A percentile compares a stretch with the other conserved stretches of the same genome.
Conservation (phyloP, 2,329 filamentous ascomycete genomes). For the Rhynchosporium agropyri region DNA sequence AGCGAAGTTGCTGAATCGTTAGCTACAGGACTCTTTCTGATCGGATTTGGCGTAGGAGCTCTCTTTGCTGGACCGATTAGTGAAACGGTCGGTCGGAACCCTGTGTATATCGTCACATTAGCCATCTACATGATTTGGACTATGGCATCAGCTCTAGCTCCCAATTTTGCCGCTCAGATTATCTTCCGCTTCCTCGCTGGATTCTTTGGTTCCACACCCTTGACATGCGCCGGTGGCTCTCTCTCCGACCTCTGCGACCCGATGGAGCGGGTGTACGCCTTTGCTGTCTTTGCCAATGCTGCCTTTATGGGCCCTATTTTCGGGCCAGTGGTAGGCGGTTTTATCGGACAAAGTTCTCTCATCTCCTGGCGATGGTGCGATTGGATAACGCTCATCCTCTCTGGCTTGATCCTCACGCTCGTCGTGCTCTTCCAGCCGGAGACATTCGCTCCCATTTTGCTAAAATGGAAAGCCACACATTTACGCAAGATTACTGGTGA, state of each 20-base stretch:
- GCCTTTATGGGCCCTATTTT: slow-evolving; percentile 34
- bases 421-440: slow-evolving; percentile 29
- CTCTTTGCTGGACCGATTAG: slow-evolving; percentile 46
- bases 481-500: slow-evolving; percentile 30
- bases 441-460: slow-evolving; percentile 26
- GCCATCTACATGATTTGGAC: slow-evolving; percentile 50
- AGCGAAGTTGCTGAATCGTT: slow-evolving; percentile 54
- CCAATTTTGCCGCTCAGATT: slow-evolving; percentile 28
- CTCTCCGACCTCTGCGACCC: slow-evolving; percentile 46
- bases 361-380: slow-evolving; percentile 29
- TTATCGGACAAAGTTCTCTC: slow-evolving; percentile 19
- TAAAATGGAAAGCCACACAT: slow-evolving; percentile 29
- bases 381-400: slow-evolving; percentile 32
- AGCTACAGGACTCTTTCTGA: slow-evolving; percentile 47
- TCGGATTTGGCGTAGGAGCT: slow-evolving; percentile 45
- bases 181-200: slow-evolving; percentile 31
- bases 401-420: slow-evolving; percentile 20
- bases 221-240: slow-evolving; percentile 32
- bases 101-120: slow-evolving; percentile 47
- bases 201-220: slow-evolving; percentile 27
- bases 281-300: slow-evolving; percentile 37
- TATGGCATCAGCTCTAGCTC: slow-evolving; percentile 46
- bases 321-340: slow-evolving; percentile 27
- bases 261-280: slow-evolving; percentile 38
- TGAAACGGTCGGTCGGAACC: slow-evolving; percentile 47